phyloP scores from a whole-genome alignment of 768 basidiomycete genomes.

The Lactarius hengduanensis region DNA sequence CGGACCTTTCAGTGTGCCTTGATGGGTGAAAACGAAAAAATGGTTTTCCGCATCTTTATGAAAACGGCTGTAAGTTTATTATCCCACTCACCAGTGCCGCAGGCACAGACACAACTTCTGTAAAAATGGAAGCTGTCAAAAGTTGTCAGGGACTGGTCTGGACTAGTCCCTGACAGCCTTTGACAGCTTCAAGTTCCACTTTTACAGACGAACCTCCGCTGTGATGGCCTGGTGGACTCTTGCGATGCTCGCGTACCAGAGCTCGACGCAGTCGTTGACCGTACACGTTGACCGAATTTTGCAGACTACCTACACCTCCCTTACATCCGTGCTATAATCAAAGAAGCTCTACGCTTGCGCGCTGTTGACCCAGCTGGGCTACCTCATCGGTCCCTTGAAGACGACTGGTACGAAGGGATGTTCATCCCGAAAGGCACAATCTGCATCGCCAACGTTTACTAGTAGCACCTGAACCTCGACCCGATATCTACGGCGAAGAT shows the following conservation, averaged over 20 bases:
- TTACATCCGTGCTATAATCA: conserved; percentile 12
- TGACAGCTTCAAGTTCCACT: too few species aligned
- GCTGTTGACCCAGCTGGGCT: not conserved
- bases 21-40: too few species aligned
- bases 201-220: not conserved
- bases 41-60: too few species aligned
- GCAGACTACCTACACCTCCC: conserved; percentile 10
- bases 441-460: too few species aligned
- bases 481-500: too few species aligned
- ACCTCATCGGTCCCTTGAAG: conserved; percentile 1
- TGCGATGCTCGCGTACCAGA: conserved; percentile 14
- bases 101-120: not conserved
- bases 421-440: conserved; percentile 11
- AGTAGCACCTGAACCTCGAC: too few species aligned
- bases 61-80: too few species aligned
- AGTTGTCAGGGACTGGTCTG: too few species aligned
- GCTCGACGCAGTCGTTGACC: conserved; percentile 9
- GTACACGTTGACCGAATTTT: conserved; percentile 3
- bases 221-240: conserved; percentile 7
- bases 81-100: not conserved
- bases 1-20: too few species aligned
- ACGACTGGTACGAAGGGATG: conserved; percentile 21
- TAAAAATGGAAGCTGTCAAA: too few species aligned
- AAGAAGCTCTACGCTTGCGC: conserved; percentile 7
- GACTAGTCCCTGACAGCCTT: too few species aligned